Evolutionary conservation across 495 filamentous ascomycete genomes (phyloP), one percentile per base, ranked within the genome.

Genomic region (Talaromyces proteolyticus): DNA sequence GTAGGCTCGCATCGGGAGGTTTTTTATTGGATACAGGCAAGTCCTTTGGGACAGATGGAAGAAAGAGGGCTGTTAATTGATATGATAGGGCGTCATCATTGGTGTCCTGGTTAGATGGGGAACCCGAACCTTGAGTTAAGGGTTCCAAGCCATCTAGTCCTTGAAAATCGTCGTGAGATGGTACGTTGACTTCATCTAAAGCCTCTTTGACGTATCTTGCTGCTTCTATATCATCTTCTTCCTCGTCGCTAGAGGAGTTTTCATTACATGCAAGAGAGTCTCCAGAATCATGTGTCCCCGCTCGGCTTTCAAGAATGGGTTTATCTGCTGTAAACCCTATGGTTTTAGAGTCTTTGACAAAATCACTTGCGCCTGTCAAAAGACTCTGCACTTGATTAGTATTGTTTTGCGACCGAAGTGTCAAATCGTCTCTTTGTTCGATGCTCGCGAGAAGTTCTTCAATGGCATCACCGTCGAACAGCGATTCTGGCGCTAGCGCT

Each of bases 381-480:
- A 34, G 29, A 34, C 29, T 34, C 29, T 34, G 29, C 8, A 34
- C 4, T 1, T 34, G 29, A 34, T 34, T 14, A 34, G 8, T 14
- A 4, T 8, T 34, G 14, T 34, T 34, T 34, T 8, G 14, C 29
- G 29, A 14, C 2, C 14, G 29, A 14, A 34, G 29, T 1, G 29
- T 34, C 29, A 34, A 34, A 34, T 34, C 29, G 29, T 34, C 2
- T 14, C 8, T 8, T 14, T 37, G 11, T 3, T 43, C 34, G 21
- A 52, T 29, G 19, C 43, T 52, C 4, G 41, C 42, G 10, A 52
- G 42, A 29, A 52, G 42, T 23, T 45, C 37, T 8, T 52, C 50
- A 20, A 52, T 52, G 11, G 50, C 50, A 40, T 51, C 49, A 42
- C 49, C 49, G 34, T 44, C 42, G 16, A 43, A 40, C 17, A 49